These are phyloP conservation scores for Arthrobotrys pseudoclavata DNA, from an alignment of 2,329 filamentous ascomycete species.

Conservation along the genomic window DNA sequence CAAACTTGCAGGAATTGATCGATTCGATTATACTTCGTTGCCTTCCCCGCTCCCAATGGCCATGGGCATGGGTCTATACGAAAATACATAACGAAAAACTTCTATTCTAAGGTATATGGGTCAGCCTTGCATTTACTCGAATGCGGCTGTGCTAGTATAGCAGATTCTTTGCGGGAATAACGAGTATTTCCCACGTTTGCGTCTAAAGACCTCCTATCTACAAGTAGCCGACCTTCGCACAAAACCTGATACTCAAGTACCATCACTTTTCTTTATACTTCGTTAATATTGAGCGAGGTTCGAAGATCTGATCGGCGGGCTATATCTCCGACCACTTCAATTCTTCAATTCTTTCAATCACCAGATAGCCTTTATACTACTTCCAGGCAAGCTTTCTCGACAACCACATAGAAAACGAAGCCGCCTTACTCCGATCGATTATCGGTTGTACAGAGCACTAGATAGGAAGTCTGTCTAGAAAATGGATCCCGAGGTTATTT, in stretches of 20 bases:
- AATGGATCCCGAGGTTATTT: slow-evolving; percentile 27
- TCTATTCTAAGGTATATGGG: not conserved
- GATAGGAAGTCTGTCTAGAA: slow-evolving; percentile 1
- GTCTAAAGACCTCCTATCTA: not conserved
- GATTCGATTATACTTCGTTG: not conserved
- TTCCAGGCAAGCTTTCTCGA: not conserved
- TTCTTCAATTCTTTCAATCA: not conserved
- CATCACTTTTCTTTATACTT: not conserved
- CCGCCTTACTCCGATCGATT: not conserved
- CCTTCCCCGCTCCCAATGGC: not conserved
- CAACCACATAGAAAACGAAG: not conserved
- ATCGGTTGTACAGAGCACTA: not conserved
- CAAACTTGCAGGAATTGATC: not conserved
- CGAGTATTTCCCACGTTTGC: not conserved
- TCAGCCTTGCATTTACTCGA: slow-evolving; percentile 21
- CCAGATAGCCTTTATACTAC: not conserved
- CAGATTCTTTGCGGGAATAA: not conserved
- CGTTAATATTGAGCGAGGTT: not conserved
- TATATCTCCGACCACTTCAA: not conserved
- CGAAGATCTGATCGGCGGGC: not conserved
- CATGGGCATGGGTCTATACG: not conserved
- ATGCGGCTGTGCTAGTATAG: slow-evolving; percentile 13
- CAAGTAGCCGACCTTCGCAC: not conserved
- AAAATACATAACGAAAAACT: not conserved
- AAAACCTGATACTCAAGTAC: too few species aligned